These are phyloP conservation scores for Penicillium soppii DNA, from an alignment of 495 filamentous ascomycete genomes.

Conservation along the genomic window DNA sequence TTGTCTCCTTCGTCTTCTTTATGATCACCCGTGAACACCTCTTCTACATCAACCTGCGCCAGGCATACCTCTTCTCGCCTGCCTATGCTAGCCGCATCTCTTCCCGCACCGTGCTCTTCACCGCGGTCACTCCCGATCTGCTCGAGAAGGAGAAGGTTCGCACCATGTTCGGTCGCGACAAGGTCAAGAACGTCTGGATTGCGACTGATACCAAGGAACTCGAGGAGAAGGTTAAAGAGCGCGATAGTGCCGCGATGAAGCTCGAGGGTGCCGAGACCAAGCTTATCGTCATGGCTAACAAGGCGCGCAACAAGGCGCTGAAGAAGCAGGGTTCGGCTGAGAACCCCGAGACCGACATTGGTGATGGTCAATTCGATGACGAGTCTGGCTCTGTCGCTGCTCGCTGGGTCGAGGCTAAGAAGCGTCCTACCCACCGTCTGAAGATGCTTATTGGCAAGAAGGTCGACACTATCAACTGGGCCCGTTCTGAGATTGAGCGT, in stretches of 20 bases:
- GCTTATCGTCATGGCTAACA: constrained; percentile 80
- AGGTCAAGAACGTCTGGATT: constrained; percentile 86
- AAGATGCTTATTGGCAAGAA: constrained; percentile 84
- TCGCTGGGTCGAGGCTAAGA: constrained; percentile 73
- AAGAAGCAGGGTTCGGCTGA: constrained; percentile 65
- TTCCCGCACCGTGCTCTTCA: constrained; percentile 89
- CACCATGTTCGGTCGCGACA: constrained; percentile 68
- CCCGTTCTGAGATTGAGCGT: constrained; percentile 73
- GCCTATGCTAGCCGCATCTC: constrained; percentile 87
- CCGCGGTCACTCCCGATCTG: constrained; percentile 76
- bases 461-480: constrained; percentile 84
- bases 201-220: constrained; percentile 76
- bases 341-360: constrained; percentile 24
- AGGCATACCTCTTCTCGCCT: constrained; percentile 89
- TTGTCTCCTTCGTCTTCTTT: constrained; percentile 83
- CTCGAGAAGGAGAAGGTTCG: constrained; percentile 71
- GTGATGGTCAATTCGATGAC: constrained; percentile 53
- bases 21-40: constrained; percentile 89
- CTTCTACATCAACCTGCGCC: constrained; percentile 92
- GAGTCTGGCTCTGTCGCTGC: constrained; percentile 77
- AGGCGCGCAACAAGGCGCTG: constrained; percentile 64
- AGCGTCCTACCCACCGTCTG: constrained; percentile 82
- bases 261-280: constrained; percentile 89
- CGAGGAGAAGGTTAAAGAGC: constrained; percentile 79
- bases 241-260: constrained; percentile 79